These are phyloP conservation scores for Hirschioporus abietinus DNA, from an alignment of 768 basidiomycete species.

Conservation along the genomic window DNA sequence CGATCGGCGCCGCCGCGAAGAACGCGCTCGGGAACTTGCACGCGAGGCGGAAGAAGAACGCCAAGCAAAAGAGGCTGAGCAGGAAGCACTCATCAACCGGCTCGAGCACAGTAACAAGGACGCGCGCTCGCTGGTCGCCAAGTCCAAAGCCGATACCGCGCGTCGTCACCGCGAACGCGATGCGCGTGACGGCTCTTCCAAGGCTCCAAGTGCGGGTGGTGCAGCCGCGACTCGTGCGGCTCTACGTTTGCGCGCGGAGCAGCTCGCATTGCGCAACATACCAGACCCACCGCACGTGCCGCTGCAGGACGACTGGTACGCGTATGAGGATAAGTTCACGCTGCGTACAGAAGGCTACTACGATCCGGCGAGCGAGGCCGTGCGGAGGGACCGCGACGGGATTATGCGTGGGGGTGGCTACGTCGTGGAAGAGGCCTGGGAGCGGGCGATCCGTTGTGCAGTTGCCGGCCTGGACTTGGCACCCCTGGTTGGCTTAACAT, in stretches of 20 bases:
- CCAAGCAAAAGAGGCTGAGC: constrained; percentile 66
- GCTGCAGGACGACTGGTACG: constrained; percentile 69
- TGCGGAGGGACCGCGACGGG: constrained; percentile 69
- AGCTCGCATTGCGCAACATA: constrained; percentile 43
- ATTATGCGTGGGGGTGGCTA: constrained; percentile 85
- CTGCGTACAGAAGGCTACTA: constrained; percentile 54
- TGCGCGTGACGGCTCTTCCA: constrained; percentile 24
- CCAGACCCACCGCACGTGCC: constrained; percentile 81
- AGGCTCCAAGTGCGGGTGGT: constrained; percentile 65
- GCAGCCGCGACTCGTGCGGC: constrained; percentile 38
- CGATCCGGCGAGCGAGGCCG: constrained; percentile 71
- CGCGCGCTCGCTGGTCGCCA: constrained; percentile 36
- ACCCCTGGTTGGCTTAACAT: constrained; percentile 23
- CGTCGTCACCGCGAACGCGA: constrained; percentile 13
- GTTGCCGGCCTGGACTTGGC: constrained; percentile 67
- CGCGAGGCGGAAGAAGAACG: constrained; percentile 73
- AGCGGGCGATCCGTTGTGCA: constrained; percentile 67
- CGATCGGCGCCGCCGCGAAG: constrained; percentile 67
- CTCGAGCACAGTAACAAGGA: constrained; percentile 73
- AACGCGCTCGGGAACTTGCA: constrained; percentile 59
- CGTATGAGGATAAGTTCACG: constrained; percentile 63
- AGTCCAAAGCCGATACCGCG: constrained; percentile 22
- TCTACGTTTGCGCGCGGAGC: constrained; percentile 58
- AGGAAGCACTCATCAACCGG: constrained; percentile 72
- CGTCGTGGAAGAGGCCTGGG: constrained; percentile 78